Evolutionary conservation across 2,329 filamentous ascomycete genomes (phyloP).

Genomic region (Hypomyces perniciosus): DNA sequence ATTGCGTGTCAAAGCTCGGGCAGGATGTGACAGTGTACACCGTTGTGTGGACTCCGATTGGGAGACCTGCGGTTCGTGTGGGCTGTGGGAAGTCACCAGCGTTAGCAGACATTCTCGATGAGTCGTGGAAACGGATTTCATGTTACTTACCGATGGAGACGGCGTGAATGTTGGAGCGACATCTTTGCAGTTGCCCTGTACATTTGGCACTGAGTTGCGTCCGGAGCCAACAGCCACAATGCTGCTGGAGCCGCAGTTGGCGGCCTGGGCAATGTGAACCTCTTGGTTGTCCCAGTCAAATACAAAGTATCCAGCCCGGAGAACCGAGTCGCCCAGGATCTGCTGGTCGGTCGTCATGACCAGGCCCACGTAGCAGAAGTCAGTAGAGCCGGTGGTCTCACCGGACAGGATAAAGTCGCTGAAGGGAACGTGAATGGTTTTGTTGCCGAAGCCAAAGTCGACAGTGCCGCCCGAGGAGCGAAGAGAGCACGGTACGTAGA

Average conservation of each 20-base stretch:
- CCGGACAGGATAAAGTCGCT: conserved; percentile 42
- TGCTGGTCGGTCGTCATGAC: conserved; percentile 35
- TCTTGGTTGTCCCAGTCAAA: conserved; percentile 40
- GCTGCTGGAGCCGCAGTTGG: conserved; percentile 33
- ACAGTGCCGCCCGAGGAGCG: conserved; percentile 34
- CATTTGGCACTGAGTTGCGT: conserved; percentile 25
- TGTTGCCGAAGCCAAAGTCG: conserved; percentile 42
- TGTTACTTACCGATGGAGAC: conserved; percentile 1
- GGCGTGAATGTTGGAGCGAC: conserved; percentile 18
- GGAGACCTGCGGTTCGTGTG: conserved; percentile 6
- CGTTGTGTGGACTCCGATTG: conserved; percentile 18
- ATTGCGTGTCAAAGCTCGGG: conserved; percentile 17
- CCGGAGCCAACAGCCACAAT: conserved; percentile 32
- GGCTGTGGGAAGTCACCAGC: conserved; percentile 7
- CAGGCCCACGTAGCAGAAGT: conserved; percentile 38
- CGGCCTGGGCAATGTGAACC: conserved; percentile 37
- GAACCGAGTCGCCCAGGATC: conserved; percentile 38
- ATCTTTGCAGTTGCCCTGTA: conserved; percentile 31
- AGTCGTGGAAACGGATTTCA: not conserved
- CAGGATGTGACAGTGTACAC: conserved; percentile 23
- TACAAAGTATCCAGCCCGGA: conserved; percentile 40
- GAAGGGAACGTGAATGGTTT: conserved; percentile 37
- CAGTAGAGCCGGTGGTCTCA: conserved; percentile 18
- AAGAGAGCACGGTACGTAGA: conserved; percentile 37
- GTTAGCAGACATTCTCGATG: not conserved